Evolutionary conservation across 371 early-diverging fungal genomes (phyloP).

Genomic region (Mortierella sp.): DNA sequence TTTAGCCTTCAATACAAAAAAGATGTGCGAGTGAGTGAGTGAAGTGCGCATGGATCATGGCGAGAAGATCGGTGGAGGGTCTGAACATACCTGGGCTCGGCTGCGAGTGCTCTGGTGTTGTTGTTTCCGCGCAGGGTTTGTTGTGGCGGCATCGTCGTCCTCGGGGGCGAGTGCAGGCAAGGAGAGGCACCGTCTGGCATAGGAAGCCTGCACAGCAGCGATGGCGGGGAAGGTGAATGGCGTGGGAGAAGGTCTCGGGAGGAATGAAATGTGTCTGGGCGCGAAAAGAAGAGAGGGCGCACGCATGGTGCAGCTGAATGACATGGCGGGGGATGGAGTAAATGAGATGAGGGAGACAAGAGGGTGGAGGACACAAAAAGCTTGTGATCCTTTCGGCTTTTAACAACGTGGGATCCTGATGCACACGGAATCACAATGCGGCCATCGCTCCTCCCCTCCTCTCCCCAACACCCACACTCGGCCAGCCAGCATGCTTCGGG

Average conservation of each 20-base stretch:
- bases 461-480: too few species aligned
- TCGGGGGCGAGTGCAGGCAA: slow-evolving; percentile 36
- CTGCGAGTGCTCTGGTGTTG: slow-evolving; percentile 9
- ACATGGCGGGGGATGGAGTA: not conserved
- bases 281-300: slow-evolving; percentile 8
- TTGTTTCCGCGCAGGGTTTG: not conserved
- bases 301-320: slow-evolving; percentile 19
- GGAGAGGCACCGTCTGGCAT: slow-evolving; percentile 21
- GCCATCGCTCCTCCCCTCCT: too few species aligned
- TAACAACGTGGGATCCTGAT: too few species aligned
- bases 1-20: slow-evolving; percentile 30
- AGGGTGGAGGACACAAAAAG: too few species aligned
- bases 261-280: slow-evolving; percentile 15
- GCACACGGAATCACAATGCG: too few species aligned
- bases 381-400: too few species aligned
- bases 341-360: not conserved
- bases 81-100: slow-evolving; percentile 31
- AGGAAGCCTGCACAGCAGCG: slow-evolving; percentile 1
- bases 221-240: not conserved
- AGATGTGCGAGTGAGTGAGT: not conserved
- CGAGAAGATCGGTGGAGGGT: not conserved
- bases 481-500: not conserved
- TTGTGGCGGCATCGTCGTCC: slow-evolving; percentile 13
- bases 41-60: not conserved
- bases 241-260: slow-evolving; percentile 2